These are phyloP conservation scores for Eurotiales sp. DNA, from an alignment of 2,329 filamentous ascomycete genomes.

Conservation along the genomic window DNA sequence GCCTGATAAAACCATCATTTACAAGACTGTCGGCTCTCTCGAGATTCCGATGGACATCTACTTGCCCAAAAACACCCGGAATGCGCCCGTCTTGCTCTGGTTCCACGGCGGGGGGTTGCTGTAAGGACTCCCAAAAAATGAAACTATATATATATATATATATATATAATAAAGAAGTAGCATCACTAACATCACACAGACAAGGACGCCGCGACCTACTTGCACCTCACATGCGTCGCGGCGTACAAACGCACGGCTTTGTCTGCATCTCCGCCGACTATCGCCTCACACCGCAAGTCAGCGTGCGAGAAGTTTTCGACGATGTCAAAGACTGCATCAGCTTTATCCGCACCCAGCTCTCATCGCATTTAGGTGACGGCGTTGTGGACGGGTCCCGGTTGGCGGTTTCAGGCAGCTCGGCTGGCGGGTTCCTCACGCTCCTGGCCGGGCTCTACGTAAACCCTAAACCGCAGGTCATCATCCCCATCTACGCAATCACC, in stretches of 20 bases:
- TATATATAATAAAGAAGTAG: no score
- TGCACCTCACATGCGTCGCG: conserved; percentile 6
- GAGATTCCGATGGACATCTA: conserved; percentile 6
- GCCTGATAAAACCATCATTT: conserved; percentile 1
- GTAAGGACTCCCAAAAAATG: neutral
- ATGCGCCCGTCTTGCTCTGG: conserved; percentile 6
- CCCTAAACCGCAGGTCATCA: conserved; percentile 6
- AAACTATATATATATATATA: no score
- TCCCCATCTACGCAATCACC: conserved; percentile 7
- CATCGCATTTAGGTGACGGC: neutral
- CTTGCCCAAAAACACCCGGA: conserved; percentile 1
- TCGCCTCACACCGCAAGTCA: conserved; percentile 6
- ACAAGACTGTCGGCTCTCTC: conserved; percentile 1
- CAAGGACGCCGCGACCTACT: conserved; percentile 6
- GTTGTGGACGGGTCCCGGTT: neutral
- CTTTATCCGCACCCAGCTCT: conserved; percentile 1
- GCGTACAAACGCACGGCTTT: conserved; percentile 4
- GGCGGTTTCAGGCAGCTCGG: conserved; percentile 4
- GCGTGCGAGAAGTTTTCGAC: conserved; percentile 3
- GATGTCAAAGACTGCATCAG: conserved; percentile 4
- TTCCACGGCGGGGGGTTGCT: conserved; percentile 8
- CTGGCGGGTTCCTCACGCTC: conserved; percentile 3
- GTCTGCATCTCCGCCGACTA: conserved; percentile 7
- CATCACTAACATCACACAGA: conserved; percentile 3
- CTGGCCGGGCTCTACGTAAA: conserved; percentile 5